phyloP scores from a whole-genome alignment of 768 basidiomycete species.

The Suillus fuscotomentosus region DNA sequence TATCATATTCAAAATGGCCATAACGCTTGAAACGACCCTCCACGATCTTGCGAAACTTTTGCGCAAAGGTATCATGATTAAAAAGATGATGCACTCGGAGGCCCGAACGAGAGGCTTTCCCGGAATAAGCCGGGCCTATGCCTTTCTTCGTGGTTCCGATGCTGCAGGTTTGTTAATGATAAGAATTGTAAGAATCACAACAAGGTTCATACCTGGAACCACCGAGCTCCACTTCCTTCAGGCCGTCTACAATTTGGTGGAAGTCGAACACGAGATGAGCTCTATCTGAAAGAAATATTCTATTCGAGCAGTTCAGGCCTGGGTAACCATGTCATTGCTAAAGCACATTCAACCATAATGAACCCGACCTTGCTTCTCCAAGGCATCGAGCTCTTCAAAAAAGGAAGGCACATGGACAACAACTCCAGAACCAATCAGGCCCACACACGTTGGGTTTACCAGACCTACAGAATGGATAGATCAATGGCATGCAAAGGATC shows the following conservation, averaged over 20 bases:
- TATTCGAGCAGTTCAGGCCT: constrained; percentile 85
- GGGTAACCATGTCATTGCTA: constrained; percentile 7
- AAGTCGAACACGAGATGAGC: constrained; percentile 98
- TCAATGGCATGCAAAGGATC: background rate
- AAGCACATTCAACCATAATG: background rate
- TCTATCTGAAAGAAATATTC: constrained; percentile 92
- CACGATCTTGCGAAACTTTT: constrained; percentile 92
- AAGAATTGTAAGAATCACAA: background rate
- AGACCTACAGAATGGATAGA: constrained; percentile 50
- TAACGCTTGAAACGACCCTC: constrained; percentile 98
- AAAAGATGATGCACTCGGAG: constrained; percentile 96
- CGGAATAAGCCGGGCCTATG: constrained; percentile 98
- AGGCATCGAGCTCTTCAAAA: constrained; percentile 86
- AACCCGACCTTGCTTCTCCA: constrained; percentile 74
- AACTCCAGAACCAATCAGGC: constrained; percentile 92
- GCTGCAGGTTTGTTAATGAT: constrained; percentile 36
- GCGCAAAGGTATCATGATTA: constrained; percentile 78
- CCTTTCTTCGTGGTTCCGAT: constrained; percentile 99
- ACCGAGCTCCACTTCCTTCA: constrained; percentile 97
- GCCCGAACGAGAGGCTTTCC: constrained; percentile 95
- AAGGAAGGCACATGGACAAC: constrained; percentile 95
- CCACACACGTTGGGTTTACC: constrained; percentile 81
- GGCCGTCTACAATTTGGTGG: constrained; percentile 98
- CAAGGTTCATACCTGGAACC: constrained; percentile 60
- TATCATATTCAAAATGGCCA: constrained; percentile 97